These are phyloP conservation scores for Mollisiaceae sp. DNA, from an alignment of 2,329 filamentous ascomycete genomes.

Conservation along the genomic window DNA sequence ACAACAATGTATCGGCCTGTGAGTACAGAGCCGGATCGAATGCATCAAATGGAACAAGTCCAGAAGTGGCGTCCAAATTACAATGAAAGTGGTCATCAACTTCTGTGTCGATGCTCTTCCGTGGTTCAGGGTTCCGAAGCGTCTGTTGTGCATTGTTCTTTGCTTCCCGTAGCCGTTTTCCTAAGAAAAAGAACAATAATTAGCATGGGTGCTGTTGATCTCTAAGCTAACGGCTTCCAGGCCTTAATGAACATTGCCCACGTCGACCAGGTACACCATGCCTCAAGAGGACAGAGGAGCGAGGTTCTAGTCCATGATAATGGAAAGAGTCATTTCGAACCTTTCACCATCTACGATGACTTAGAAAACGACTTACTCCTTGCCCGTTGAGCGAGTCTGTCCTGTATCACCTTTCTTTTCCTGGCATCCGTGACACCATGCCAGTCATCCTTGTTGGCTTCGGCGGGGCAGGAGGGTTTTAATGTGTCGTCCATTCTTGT, in stretches of 20 bases:
- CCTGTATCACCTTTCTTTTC: conserved; percentile 18
- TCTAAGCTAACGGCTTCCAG: background rate
- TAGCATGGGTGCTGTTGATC: background rate
- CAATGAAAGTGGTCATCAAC: background rate
- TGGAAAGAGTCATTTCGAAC: too few relatives aligned
- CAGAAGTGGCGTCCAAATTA: background rate
- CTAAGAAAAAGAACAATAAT: background rate
- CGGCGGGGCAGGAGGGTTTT: background rate
- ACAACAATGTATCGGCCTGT: background rate
- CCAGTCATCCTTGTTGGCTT: conserved; percentile 13
- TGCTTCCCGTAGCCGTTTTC: conserved; percentile 15
- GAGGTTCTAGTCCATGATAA: too few relatives aligned
- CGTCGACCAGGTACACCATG: background rate
- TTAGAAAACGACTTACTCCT: conserved; percentile 5
- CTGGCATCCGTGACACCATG: conserved; percentile 13
- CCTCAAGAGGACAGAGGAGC: too few relatives aligned
- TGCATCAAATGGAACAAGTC: background rate
- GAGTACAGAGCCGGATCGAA: background rate
- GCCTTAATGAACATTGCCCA: background rate
- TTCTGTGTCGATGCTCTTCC: background rate
- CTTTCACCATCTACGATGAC: too few relatives aligned
- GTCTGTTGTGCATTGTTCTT: background rate
- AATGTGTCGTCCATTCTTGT: background rate
- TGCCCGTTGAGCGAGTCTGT: conserved; percentile 13
- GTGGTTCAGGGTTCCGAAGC: background rate